These are phyloP conservation scores for Ogataea sp. DNA, from an alignment of 805 yeast species.

Conservation along the genomic window DNA sequence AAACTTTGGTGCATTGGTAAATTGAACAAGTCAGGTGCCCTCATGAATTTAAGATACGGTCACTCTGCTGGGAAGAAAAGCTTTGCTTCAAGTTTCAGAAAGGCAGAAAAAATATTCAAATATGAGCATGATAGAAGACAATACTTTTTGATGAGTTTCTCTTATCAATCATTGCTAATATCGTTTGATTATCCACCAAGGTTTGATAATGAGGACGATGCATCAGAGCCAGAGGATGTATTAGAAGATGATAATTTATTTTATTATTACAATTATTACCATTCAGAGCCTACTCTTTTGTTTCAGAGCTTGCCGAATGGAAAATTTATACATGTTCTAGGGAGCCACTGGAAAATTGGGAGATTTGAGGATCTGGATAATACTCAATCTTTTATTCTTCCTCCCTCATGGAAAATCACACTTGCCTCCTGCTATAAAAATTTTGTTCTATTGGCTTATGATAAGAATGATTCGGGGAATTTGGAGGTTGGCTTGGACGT, in stretches of 20 bases:
- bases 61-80: constrained; percentile 13
- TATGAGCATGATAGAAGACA: constrained; percentile 5
- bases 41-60: constrained; percentile 19
- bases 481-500: neutral
- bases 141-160: constrained; percentile 9
- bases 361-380: constrained; percentile 4
- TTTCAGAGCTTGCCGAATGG: too few relatives aligned
- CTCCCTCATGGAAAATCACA: constrained; percentile 6
- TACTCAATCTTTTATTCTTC: constrained; percentile 4
- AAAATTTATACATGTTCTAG: constrained; percentile 16
- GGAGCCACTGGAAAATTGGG: constrained; percentile 16
- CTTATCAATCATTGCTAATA: constrained; percentile 7
- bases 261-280: constrained; percentile 6
- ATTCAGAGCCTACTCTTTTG: too few relatives aligned
- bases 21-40: constrained; percentile 14
- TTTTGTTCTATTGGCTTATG: constrained; percentile 12
- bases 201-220: neutral
- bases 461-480: neutral
- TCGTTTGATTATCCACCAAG: neutral
- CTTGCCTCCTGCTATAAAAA: constrained; percentile 7
- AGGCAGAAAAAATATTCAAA: constrained; percentile 8
- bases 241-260: neutral
- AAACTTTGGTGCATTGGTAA: constrained; percentile 25
- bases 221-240: neutral
- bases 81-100: constrained; percentile 7